These are phyloP conservation scores for Microbotryum scabiosae DNA, from an alignment of 1,284 basidiomycete genomes.

Conservation along the genomic window DNA sequence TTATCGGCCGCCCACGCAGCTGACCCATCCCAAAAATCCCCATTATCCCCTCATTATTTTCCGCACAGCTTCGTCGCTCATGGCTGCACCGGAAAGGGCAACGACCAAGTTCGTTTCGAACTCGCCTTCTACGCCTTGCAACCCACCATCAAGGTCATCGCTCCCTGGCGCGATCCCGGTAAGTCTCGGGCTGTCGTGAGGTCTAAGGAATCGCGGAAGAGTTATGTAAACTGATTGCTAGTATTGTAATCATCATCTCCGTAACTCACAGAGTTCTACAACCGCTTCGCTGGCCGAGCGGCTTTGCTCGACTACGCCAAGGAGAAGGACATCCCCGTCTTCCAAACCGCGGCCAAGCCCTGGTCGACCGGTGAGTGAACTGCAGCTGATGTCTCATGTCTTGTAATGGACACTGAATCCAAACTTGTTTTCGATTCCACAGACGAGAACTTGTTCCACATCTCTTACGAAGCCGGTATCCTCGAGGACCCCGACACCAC, in stretches of 20 bases:
- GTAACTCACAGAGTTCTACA: constrained; percentile 69
- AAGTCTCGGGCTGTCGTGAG: constrained; percentile 28
- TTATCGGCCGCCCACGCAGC: background rate
- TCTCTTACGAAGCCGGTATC: constrained; percentile 98
- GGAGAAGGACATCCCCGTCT: constrained; percentile 82
- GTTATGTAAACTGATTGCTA: background rate
- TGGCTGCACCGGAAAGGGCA: constrained; percentile 98
- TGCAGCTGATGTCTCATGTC: no score
- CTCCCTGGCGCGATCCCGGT: constrained; percentile 94
- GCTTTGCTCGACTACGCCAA: constrained; percentile 86
- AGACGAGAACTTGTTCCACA: constrained; percentile 99
- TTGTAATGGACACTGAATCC: background rate
- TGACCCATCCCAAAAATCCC: background rate
- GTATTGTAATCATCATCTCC: background rate
- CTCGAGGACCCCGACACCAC: constrained; percentile 94
- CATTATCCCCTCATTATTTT: constrained; percentile 5
- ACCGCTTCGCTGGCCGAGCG: constrained; percentile 90
- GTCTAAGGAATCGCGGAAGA: no score
- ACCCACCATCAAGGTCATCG: constrained; percentile 97
- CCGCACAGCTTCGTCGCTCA: constrained; percentile 76
- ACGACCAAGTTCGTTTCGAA: constrained; percentile 99
- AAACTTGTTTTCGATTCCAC: background rate
- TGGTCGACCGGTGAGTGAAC: constrained; percentile 70
- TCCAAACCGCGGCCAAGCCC: constrained; percentile 92
- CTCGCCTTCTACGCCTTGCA: constrained; percentile 98